Conservation (phyloP, 345 rosid species). For the Physaria fendleri region DNA sequence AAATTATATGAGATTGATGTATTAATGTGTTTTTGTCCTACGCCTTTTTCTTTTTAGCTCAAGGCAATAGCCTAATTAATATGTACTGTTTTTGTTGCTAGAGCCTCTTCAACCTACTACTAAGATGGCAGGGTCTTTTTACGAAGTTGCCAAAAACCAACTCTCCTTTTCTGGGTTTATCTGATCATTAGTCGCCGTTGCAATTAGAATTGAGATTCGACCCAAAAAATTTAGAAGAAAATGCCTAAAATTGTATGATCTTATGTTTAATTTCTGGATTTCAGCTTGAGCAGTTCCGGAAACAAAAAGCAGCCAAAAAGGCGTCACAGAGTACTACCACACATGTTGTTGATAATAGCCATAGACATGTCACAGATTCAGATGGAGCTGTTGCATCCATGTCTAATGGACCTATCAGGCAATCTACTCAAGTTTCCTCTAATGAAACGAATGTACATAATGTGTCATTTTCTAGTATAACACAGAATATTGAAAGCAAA, state of each 20-base stretch:
- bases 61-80: slow-evolving; percentile 11
- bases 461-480: slow-evolving; percentile 26
- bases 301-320: slow-evolving; percentile 90
- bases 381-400: slow-evolving; percentile 48
- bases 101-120: slow-evolving; percentile 37
- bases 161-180: slow-evolving; percentile 5
- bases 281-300: slow-evolving; percentile 96
- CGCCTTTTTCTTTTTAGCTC: neutral
- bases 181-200: neutral
- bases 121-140: slow-evolving; percentile 31
- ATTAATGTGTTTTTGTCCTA: slow-evolving; percentile 3
- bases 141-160: slow-evolving; percentile 41
- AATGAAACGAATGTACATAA: slow-evolving; percentile 31
- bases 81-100: slow-evolving; percentile 29
- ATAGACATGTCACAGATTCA: slow-evolving; percentile 32
- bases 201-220: neutral
- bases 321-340: slow-evolving; percentile 35
- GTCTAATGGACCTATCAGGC: slow-evolving; percentile 27
- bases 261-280: neutral
- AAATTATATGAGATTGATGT: slow-evolving; percentile 11
- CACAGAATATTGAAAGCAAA: slow-evolving; percentile 22
- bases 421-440: slow-evolving; percentile 14
- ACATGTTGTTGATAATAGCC: slow-evolving; percentile 35
- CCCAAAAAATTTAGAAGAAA: neutral
- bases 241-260: neutral